These are phyloP conservation scores for Powellomyces hirtus DNA, from an alignment of 192 early-diverging fungal species.

Conservation along the genomic window DNA sequence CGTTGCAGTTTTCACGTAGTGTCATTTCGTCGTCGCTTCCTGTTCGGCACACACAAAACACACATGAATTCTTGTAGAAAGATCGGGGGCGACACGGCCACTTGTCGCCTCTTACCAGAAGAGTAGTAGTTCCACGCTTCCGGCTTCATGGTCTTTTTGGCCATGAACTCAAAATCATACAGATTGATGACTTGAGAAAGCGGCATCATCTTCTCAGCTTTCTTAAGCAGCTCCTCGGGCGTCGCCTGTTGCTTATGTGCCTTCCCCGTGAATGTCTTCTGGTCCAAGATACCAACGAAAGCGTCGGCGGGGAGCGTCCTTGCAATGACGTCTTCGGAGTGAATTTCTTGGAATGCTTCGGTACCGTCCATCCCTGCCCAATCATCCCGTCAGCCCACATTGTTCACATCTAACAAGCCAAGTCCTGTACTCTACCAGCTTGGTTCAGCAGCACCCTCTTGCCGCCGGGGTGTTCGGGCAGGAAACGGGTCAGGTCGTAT, in stretches of 20 bases:
- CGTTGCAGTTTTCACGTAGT: constrained; percentile 75
- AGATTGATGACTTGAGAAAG: constrained; percentile 61
- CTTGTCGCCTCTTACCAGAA: constrained; percentile 44
- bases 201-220: constrained; percentile 45
- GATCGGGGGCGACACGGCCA: too few species aligned
- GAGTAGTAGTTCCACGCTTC: constrained; percentile 85
- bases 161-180: constrained; percentile 75
- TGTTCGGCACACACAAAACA: background rate
- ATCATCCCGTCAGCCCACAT: background rate
- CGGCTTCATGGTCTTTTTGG: constrained; percentile 49
- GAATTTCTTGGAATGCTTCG: constrained; percentile 59
- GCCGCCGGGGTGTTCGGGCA: constrained; percentile 54
- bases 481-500: constrained; percentile 49
- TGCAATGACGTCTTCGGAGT: constrained; percentile 65
- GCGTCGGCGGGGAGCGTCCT: constrained; percentile 47
- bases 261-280: constrained; percentile 1
- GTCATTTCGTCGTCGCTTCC: constrained; percentile 78
- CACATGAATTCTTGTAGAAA: too few species aligned
- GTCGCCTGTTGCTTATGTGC: background rate
- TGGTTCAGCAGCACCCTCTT: constrained; percentile 22
- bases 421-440: constrained; percentile 57
- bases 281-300: constrained; percentile 57
- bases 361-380: constrained; percentile 68
- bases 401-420: background rate
- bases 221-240: constrained; percentile 25